phyloP scores from a whole-genome alignment of 495 filamentous ascomycete genomes.

The Beverwykella pulmonaria region DNA sequence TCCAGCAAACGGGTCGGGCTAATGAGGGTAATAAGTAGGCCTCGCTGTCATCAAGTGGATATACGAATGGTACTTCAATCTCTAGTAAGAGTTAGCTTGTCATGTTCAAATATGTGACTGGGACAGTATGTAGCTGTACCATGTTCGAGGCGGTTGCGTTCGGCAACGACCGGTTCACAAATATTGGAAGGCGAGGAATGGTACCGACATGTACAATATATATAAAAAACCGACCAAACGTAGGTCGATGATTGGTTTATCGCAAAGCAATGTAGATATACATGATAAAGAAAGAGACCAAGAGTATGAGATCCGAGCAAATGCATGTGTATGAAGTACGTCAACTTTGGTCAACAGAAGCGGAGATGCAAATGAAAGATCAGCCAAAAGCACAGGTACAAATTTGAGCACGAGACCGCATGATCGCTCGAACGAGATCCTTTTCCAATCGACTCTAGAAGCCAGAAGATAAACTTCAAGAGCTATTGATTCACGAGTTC shows the following conservation, averaged over 20 bases:
- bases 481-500: not conserved
- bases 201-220: slow-evolving; percentile 24
- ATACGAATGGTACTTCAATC: not conserved
- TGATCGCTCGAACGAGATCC: not conserved
- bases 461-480: not conserved
- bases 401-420: not conserved
- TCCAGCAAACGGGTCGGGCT: slow-evolving; percentile 11
- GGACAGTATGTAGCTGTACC: not conserved
- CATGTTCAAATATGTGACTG: not conserved
- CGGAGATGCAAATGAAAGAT: not conserved
- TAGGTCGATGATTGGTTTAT: slow-evolving; percentile 9
- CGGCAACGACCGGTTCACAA: slow-evolving; percentile 17
- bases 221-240: not conserved
- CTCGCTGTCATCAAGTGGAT: not conserved
- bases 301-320: too few relatives aligned
- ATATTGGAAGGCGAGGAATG: slow-evolving; percentile 8
- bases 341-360: not conserved
- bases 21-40: not conserved
- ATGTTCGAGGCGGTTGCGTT: not conserved
- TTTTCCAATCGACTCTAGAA: not conserved
- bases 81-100: not conserved
- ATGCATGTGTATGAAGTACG: not conserved
- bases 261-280: not conserved
- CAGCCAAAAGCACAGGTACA: not conserved
- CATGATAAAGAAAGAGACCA: not conserved